Conservation (phyloP, 306 rosid genomes). For the Carpinus viminea region DNA sequence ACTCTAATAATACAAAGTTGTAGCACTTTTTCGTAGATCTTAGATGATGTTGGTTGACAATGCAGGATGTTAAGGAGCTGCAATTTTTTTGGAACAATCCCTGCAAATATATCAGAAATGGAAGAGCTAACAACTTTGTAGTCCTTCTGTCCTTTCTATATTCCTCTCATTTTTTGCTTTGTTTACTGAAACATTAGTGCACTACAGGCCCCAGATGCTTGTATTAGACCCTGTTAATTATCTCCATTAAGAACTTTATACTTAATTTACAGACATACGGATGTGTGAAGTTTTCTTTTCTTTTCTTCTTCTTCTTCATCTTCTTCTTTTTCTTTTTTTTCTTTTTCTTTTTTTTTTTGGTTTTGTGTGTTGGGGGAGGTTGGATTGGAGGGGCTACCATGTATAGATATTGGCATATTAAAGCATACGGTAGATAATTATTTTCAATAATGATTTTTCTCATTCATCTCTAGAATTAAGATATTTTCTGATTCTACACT, state of each 20-base stretch:
- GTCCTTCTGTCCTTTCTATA: not conserved
- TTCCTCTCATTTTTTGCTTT: not conserved
- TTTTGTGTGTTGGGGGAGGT: no score
- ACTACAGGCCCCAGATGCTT: not conserved
- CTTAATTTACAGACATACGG: not conserved
- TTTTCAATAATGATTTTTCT: not conserved
- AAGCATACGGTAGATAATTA: not conserved
- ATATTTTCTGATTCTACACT: not conserved
- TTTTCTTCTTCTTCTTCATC: no score
- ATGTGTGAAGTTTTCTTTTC: no score
- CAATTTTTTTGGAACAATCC: conserved; percentile 22
- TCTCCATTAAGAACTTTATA: not conserved
- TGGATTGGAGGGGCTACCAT: no score
- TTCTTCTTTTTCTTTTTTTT: no score
- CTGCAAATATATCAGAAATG: conserved; percentile 12
- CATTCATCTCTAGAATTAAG: not conserved
- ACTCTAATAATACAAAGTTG: not conserved
- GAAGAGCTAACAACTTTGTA: not conserved
- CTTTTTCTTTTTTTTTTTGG: no score
- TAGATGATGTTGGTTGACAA: not conserved
- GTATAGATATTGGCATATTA: not conserved
- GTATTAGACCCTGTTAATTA: not conserved
- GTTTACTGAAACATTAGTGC: not conserved
- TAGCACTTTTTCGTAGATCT: not conserved
- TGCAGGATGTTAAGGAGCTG: conserved; percentile 38